phyloP scores from a whole-genome alignment of 2,329 filamentous ascomycete genomes.

The Aspergillus flavus region DNA sequence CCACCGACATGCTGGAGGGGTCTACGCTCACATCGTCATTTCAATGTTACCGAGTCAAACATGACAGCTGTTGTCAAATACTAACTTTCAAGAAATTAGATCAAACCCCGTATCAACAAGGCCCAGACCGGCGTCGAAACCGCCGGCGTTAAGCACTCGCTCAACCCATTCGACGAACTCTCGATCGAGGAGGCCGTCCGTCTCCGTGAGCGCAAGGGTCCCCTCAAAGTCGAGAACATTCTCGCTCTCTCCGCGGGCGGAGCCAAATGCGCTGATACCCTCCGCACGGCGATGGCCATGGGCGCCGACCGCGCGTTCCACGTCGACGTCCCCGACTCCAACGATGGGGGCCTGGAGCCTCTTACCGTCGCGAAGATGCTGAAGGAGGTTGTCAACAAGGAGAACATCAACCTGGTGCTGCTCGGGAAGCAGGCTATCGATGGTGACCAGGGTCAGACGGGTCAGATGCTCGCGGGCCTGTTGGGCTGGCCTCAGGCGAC shows the following conservation, averaged over 20 bases:
- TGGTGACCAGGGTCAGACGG: slow-evolving; percentile 92
- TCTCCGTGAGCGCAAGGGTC: slow-evolving; percentile 82
- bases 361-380: slow-evolving; percentile 91
- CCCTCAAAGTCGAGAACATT: slow-evolving; percentile 83
- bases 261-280: slow-evolving; percentile 80
- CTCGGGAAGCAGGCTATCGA: slow-evolving; percentile 98
- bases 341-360: slow-evolving; percentile 73
- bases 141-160: slow-evolving; percentile 90
- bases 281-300: slow-evolving; percentile 98
- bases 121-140: slow-evolving; percentile 86
- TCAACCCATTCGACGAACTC: slow-evolving; percentile 99
- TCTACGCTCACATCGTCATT: slow-evolving; percentile 1
- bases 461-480: slow-evolving; percentile 94
- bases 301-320: slow-evolving; percentile 90
- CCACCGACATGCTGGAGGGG: neutral
- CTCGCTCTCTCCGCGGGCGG: slow-evolving; percentile 87
- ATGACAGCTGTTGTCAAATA: neutral
- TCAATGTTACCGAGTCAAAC: neutral
- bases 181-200: slow-evolving; percentile 95
- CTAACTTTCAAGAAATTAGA: slow-evolving; percentile 41
- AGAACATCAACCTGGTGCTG: slow-evolving; percentile 89
- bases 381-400: slow-evolving; percentile 73
- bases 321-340: slow-evolving; percentile 75
- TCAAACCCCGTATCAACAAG: slow-evolving; percentile 72
- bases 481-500: slow-evolving; percentile 94